Evolutionary conservation across 2,329 filamentous ascomycete species (phyloP).

Genomic region (Decorospora gaudefroyi): DNA sequence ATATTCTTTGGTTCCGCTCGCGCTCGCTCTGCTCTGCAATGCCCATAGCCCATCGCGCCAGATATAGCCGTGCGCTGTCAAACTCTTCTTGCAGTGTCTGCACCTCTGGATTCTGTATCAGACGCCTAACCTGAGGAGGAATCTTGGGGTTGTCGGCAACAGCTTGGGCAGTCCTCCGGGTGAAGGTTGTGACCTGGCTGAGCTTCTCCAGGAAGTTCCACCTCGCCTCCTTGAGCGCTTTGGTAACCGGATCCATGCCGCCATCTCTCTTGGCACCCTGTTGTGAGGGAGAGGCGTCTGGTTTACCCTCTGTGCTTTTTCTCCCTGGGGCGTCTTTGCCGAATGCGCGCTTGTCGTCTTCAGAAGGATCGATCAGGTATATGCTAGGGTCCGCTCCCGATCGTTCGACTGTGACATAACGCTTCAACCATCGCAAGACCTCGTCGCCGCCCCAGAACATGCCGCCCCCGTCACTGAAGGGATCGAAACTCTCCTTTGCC

Average conservation of each 20-base stretch:
- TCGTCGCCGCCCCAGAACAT: constrained; percentile 99
- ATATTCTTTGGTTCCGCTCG: constrained; percentile 83
- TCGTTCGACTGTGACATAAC: constrained; percentile 81
- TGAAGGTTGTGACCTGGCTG: constrained; percentile 96
- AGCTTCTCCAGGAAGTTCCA: constrained; percentile 98
- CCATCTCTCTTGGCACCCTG: constrained; percentile 60
- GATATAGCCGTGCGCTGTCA: constrained; percentile 90
- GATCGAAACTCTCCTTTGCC: constrained; percentile 83
- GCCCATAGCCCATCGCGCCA: constrained; percentile 97
- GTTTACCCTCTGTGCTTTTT: constrained; percentile 35
- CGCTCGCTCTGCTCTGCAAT: constrained; percentile 95
- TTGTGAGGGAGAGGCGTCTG: constrained; percentile 33
- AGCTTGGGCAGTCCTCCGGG: constrained; percentile 85
- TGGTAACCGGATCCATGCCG: constrained; percentile 89
- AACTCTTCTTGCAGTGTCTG: constrained; percentile 96
- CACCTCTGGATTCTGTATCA: constrained; percentile 90
- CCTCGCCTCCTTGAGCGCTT: constrained; percentile 89
- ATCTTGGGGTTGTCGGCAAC: constrained; percentile 88
- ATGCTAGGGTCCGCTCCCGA: constrained; percentile 86
- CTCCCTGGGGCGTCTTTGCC: constrained; percentile 60
- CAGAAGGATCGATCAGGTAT: constrained; percentile 84
- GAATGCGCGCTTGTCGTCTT: constrained; percentile 83
- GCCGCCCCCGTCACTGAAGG: constrained; percentile 80
- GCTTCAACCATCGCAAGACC: constrained; percentile 84
- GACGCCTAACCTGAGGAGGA: constrained; percentile 80